Evolutionary conservation across 108 stramenopile genomes (phyloP).

Genomic region (Fragilariopsis cylindrus): DNA sequence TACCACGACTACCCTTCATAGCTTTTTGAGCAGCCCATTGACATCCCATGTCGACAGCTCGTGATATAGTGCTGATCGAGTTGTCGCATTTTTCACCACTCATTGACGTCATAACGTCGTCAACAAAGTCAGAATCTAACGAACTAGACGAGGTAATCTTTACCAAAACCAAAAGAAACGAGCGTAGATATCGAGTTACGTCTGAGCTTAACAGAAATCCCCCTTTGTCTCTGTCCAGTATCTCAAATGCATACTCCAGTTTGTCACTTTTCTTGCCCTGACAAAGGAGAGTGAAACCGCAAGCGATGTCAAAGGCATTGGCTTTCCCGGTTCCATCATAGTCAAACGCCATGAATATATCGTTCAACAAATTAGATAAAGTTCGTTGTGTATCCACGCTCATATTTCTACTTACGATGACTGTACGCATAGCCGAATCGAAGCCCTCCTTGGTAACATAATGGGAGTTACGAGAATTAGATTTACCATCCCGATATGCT

Average conservation of each 20-base stretch:
- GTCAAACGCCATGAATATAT: constrained; percentile 84
- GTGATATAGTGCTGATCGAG: constrained; percentile 41
- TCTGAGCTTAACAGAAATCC: constrained; percentile 65
- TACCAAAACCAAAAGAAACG: constrained; percentile 77
- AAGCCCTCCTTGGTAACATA: constrained; percentile 71
- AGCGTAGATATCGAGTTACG: constrained; percentile 64
- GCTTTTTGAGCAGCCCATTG: constrained; percentile 75
- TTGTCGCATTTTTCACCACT: constrained; percentile 50
- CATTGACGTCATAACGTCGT: constrained; percentile 44
- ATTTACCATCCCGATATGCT: constrained; percentile 51
- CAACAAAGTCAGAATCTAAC: constrained; percentile 34
- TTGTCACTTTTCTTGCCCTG: constrained; percentile 91
- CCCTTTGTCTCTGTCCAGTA: constrained; percentile 68
- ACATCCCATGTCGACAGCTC: constrained; percentile 76
- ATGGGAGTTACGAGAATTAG: neutral
- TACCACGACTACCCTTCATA: constrained; percentile 46
- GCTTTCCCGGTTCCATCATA: constrained; percentile 52
- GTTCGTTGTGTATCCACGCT: constrained; percentile 47
- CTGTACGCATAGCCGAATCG: constrained; percentile 66
- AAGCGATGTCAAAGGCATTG: constrained; percentile 75
- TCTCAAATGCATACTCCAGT: constrained; percentile 84
- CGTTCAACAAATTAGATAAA: constrained; percentile 61
- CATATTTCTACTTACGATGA: constrained; percentile 20
- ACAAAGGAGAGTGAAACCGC: constrained; percentile 86
- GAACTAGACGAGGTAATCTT: constrained; percentile 54